Conservation (phyloP, 495 filamentous ascomycete genomes). For the Pyrenula massariospora region DNA sequence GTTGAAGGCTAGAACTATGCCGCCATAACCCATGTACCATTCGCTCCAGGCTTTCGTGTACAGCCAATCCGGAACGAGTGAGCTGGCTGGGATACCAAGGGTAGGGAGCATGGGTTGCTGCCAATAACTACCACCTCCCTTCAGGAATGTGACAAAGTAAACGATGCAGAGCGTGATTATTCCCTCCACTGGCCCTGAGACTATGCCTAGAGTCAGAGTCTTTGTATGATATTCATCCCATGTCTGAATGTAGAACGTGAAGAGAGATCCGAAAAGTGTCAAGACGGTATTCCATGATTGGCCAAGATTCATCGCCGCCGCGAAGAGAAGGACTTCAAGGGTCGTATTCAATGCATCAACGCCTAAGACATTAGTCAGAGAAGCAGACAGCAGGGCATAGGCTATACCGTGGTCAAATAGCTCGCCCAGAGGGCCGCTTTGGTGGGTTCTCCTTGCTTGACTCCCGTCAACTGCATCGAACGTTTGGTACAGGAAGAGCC, state of each 20-base stretch:
- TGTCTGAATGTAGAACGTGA: conserved; percentile 96
- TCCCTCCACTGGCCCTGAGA: conserved; percentile 93
- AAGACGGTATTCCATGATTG: conserved; percentile 84
- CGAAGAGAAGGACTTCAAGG: conserved; percentile 88
- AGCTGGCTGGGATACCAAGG: conserved; percentile 52
- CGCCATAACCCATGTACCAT: conserved; percentile 91
- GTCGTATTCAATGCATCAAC: conserved; percentile 94
- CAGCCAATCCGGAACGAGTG: conserved; percentile 52
- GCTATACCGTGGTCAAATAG: conserved; percentile 83
- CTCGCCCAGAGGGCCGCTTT: conserved; percentile 89
- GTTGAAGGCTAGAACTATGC: conserved; percentile 72
- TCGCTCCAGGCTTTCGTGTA: conserved; percentile 77
- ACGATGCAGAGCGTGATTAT: conserved; percentile 73
- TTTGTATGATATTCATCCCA: conserved; percentile 99
- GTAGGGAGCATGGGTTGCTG: conserved; percentile 65
- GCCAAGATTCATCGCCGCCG: conserved; percentile 80
- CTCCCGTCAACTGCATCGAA: conserved; percentile 95
- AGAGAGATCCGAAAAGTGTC: conserved; percentile 67
- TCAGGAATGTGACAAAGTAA: conserved; percentile 73
- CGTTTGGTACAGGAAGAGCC: conserved; percentile 92
- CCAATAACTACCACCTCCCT: conserved; percentile 89
- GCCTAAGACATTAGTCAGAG: conserved; percentile 23
- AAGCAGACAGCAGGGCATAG: neutral
- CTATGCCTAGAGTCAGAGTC: conserved; percentile 79
- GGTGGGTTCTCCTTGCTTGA: conserved; percentile 84